Base-by-base conservation (phyloP, 768 basidiomycete genomes). In the Suillus spraguei region DNA sequence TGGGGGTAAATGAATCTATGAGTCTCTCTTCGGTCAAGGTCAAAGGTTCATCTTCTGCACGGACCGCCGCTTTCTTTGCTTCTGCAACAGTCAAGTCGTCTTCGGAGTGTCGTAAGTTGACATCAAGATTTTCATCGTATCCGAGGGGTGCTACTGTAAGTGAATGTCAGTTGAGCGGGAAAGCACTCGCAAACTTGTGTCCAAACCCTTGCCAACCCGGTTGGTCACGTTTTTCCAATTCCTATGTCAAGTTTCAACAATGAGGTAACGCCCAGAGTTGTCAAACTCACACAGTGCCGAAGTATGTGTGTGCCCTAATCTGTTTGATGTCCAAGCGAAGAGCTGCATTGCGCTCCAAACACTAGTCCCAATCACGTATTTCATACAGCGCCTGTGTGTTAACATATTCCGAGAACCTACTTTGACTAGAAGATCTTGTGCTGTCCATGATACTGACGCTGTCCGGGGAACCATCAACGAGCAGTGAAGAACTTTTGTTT, bases 321-420 rank as follows among this genome's bases (percentile, higher is more conserved):
- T 75, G 71, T 20, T 74, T 64, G 50, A 81, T 78, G 60, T 72
- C 73, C 59, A 78, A 70, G 41, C 86, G 82, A 32, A 83, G 67
- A 4, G 75, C 71, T 16, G 87, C 81, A 69, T 88, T 87, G 28
- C 82, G 80, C 72, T 87, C 82, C 20, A 87, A 70, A 64, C 86
- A 87, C 86, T 87, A 69, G n/a, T 17, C 6, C 13, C 24, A 13
- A 17, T 16, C 47, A 50, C 59, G 56, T 38, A 58, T 59, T 44
- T 50, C 24, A 52, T 8, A 22, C 5, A 16, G 33, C 17, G 44
- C 41, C 35, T 7, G 20, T 3, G 20, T 3, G 32, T 53, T 28
- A 14, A 28, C 4, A 39, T 35, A 41, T 32, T 6, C 13, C 44
- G 47, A 14, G 7, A n/a, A 42, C 76, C 22, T 63, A 85, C 86